Conservation (phyloP, 805 yeast genomes). For the Candida maris region DNA sequence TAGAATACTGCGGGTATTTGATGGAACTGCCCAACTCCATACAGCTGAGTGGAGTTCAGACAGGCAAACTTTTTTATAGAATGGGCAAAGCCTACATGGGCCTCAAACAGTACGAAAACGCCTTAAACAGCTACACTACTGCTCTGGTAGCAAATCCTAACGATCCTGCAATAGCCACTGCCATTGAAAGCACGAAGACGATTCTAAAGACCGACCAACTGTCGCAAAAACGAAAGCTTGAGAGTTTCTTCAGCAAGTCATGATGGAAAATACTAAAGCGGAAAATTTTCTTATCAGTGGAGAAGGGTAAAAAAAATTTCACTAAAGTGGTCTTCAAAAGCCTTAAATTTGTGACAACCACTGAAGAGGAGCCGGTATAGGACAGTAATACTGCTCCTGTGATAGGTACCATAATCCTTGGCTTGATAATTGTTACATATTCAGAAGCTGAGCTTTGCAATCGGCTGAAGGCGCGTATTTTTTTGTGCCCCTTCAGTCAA, state of each 20-base stretch:
- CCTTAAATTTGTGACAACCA: no score
- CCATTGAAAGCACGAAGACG: background rate
- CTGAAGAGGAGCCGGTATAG: no score
- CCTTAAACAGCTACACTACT: constrained; percentile 41
- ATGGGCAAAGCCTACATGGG: constrained; percentile 33
- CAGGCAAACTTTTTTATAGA: constrained; percentile 27
- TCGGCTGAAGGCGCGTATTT: no score
- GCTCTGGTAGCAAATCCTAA: constrained; percentile 42
- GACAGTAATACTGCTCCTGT: no score
- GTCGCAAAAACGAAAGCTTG: constrained; percentile 1
- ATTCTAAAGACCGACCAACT: background rate
- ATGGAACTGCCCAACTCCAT: constrained; percentile 43
- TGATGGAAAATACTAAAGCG: background rate
- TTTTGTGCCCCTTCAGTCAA: no score
- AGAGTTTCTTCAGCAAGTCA: background rate
- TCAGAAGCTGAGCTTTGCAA: no score
- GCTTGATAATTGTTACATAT: no score
- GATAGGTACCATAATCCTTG: no score
- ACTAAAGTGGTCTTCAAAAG: no score
- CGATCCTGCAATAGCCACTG: constrained; percentile 42
- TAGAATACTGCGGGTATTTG: constrained; percentile 52
- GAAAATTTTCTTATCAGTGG: no score
- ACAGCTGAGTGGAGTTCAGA: constrained; percentile 22
- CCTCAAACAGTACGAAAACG: constrained; percentile 45
- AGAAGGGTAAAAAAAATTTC: constrained; percentile 1